Base-by-base conservation (phyloP, 23 red algal species). In the Agarophyton chilense region DNA sequence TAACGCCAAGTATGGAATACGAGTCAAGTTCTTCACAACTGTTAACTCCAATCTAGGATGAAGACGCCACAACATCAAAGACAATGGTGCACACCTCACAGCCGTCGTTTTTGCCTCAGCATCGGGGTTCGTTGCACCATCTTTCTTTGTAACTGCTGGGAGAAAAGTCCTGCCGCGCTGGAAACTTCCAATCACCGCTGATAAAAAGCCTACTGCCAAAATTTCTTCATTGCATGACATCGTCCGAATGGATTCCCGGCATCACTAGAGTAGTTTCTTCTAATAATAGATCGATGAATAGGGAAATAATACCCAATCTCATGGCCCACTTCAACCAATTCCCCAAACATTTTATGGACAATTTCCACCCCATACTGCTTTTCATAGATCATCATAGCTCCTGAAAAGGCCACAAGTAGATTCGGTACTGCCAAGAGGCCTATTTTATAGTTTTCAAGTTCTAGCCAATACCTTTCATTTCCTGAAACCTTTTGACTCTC, bases 111-210 rank as follows among this genome's bases (percentile, higher is more conserved):
- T 12, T 58, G 52, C 31, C 26, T 82, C 77, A 39, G 77, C 51
- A 58, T 82, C 77, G 32, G 77, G 77, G 26, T 26, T 57, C 12
- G 22, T 61, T 32, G 51, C 77, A n/a, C 77, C 51, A 38, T 10
- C 77, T n/a, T 82, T 82, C 52, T 82, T 82, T 82, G 55, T 82
- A 50, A 33, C 55, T 19, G 77, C 77, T 56, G 77, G 29, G 14
- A 82, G 60, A n/a, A 50, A 41, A 39, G 49, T 61, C 13, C 22
- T 58, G 49, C 38, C 1, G 38, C 57, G 38, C 10, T 82, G 77
- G 52, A 57, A n/a, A 29, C 25, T 21, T 16, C 51, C 77, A 62
- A 10, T 82, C 56, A 17, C 7, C 19, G n/a, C 56, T 61, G 19
- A 6, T 4, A 22, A n/a, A 4, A 31, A 28, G 19, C 56, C 56